Evolutionary conservation across 768 basidiomycete genomes (phyloP), one percentile per base, ranked within the genome.

Genomic region (Paxillus rubicundulus): DNA sequence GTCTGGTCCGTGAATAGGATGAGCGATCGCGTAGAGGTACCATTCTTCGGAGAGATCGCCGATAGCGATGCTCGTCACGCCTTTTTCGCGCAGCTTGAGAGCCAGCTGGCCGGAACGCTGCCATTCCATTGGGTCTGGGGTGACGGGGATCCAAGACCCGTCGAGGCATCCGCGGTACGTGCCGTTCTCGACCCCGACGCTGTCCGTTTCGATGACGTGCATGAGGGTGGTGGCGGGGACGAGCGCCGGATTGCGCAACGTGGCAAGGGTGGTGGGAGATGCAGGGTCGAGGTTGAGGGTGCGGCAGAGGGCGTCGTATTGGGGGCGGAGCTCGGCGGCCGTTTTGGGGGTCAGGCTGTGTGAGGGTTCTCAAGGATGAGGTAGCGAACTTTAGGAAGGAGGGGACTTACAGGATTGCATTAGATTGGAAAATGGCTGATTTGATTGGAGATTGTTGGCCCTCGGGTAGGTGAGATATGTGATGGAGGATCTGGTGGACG

Each of bases 1-100:
- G 20, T 57, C 57, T 18, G 74, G 68, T 9, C 72, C 67, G 10
- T 63, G 47, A 44, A 88, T 77, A 0, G 82, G 79, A 63, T 87
- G 81, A 4, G 86, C 81, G 57, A 89, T 82, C 13, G 85, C 79
- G 58, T 89, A 89, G 46, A 89, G 75, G 64, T 82, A 87, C 87
- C 87, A 89, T 65, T 90, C 87, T 58, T 89, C 86, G 14, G 72
- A 75, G 45, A 88, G 74, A 49, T 87, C 84, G 9, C 89, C 88
- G n/a, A 85, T 69, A 45, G 83, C 71, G 52, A 90, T 71, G 61
- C 77, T 81, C 37, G 72, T 76, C 41, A 89, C 74, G 2, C 88
- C 87, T 17, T 80, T 82, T 17, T 72, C 77, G 41, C 62, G 67
- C 12, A 89, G 74, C 1, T 72, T 77, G 9, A 67, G 67, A 0